These are phyloP conservation scores for Pseudocercospora vitis DNA, from an alignment of 2,329 filamentous ascomycete genomes.

Conservation along the genomic window DNA sequence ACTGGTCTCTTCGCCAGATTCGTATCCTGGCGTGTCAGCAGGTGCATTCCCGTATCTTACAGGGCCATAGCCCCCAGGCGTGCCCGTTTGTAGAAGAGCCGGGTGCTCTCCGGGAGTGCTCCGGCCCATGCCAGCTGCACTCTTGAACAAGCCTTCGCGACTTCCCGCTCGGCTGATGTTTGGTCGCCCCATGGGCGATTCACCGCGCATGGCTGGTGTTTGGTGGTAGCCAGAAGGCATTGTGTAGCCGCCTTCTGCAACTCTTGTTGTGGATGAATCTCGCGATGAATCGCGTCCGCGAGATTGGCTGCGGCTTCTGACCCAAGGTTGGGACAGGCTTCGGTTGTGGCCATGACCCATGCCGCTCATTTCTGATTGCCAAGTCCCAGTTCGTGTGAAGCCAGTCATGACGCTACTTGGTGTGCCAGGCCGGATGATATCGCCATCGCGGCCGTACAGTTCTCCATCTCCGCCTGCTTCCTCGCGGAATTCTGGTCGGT, in stretches of 20 bases:
- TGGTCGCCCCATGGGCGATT: constrained; percentile 21
- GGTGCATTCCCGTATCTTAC: constrained; percentile 28
- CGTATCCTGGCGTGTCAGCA: constrained; percentile 34
- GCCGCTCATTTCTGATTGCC: constrained; percentile 30
- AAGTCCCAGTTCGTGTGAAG: constrained; percentile 32
- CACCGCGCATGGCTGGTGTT: constrained; percentile 46
- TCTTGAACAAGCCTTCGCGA: constrained; percentile 24
- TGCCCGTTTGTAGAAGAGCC: background rate
- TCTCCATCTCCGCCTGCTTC: constrained; percentile 75
- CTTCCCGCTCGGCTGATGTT: constrained; percentile 25
- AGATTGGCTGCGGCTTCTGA: constrained; percentile 30
- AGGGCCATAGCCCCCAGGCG: constrained; percentile 33
- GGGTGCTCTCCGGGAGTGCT: constrained; percentile 18
- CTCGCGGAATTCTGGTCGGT: constrained; percentile 81
- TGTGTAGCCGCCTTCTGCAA: constrained; percentile 38
- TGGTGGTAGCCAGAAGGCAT: constrained; percentile 52
- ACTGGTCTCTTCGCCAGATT: constrained; percentile 37
- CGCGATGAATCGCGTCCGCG: constrained; percentile 34
- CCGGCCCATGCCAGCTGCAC: constrained; percentile 23
- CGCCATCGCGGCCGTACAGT: constrained; percentile 56
- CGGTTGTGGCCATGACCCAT: constrained; percentile 14
- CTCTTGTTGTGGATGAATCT: constrained; percentile 16
- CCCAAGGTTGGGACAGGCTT: constrained; percentile 11
- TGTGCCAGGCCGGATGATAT: constrained; percentile 62
- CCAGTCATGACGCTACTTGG: constrained; percentile 53